These are phyloP conservation scores for Eimeria praecox DNA, from an alignment of 169 alveolate genomes.

Conservation along the genomic window DNA sequence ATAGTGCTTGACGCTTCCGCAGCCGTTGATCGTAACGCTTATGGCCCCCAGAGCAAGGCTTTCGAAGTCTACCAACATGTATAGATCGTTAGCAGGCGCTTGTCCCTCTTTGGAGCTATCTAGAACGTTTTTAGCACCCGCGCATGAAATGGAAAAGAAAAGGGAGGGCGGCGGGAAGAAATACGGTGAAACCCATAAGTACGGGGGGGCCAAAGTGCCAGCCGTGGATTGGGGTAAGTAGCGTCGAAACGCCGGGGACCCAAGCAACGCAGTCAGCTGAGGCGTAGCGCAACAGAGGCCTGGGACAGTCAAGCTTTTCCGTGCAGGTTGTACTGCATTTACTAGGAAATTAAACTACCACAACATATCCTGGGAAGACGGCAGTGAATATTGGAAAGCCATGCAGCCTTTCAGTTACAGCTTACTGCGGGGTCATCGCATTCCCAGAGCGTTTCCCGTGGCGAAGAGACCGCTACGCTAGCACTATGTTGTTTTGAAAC, in stretches of 20 bases:
- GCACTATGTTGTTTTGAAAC: not conserved
- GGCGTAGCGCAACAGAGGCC: not conserved
- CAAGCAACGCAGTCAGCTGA: slow-evolving; percentile 58
- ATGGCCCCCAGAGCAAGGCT: slow-evolving; percentile 9
- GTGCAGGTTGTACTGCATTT: not conserved
- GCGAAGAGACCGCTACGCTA: not conserved
- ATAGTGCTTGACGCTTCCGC: slow-evolving; percentile 51
- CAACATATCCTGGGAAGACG: not conserved
- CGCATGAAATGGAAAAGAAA: not conserved
- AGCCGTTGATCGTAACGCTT: slow-evolving; percentile 38
- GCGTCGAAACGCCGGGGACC: slow-evolving; percentile 42
- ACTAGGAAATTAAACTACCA: not conserved
- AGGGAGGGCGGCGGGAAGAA: slow-evolving; percentile 47
- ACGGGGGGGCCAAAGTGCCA: not conserved
- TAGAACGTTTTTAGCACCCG: too few species aligned
- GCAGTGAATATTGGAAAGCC: not conserved
- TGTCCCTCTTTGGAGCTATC: not conserved
- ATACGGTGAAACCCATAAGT: slow-evolving; percentile 19
- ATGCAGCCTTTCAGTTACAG: not conserved
- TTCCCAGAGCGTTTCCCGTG: slow-evolving; percentile 8
- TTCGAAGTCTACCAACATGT: not conserved
- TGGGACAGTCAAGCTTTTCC: not conserved
- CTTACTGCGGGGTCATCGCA: slow-evolving; percentile 60
- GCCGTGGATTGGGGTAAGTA: not conserved
- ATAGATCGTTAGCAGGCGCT: not conserved